phyloP scores from a whole-genome alignment of 495 filamentous ascomycete species.

The Glonium stellatum region DNA sequence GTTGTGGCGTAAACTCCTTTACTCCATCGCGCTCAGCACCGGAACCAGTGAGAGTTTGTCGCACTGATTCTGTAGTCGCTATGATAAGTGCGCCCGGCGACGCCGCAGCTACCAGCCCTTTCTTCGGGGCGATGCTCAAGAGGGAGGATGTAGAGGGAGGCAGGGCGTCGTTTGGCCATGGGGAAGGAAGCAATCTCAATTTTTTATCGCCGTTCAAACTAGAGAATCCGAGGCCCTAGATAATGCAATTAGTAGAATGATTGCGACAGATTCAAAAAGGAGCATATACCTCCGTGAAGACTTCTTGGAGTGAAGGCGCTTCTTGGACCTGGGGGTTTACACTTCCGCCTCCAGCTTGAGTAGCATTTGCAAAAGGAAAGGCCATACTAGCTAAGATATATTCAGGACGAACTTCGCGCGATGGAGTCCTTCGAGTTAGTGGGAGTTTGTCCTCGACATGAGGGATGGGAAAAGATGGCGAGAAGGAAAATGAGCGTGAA shows the following conservation, averaged over 20 bases:
- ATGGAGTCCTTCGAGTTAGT: constrained; percentile 12
- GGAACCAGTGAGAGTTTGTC: constrained; percentile 59
- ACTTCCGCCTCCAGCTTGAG: constrained; percentile 29
- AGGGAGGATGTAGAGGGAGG: constrained; percentile 81
- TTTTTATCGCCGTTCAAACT: constrained; percentile 73
- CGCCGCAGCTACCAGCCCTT: constrained; percentile 80
- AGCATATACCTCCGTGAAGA: constrained; percentile 50
- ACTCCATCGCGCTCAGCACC: constrained; percentile 45
- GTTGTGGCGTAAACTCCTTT: constrained; percentile 65
- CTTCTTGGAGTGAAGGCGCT: constrained; percentile 52
- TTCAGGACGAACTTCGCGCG: constrained; percentile 37
- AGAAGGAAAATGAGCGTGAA: constrained; percentile 23
- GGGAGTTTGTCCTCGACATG: constrained; percentile 30
- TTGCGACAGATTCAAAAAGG: not conserved
- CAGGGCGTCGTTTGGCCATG: constrained; percentile 65
- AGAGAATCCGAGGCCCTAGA: constrained; percentile 73
- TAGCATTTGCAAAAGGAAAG: constrained; percentile 48
- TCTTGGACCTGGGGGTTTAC: constrained; percentile 35
- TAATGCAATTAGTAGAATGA: constrained; percentile 10
- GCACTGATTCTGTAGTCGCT: constrained; percentile 67
- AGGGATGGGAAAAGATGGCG: constrained; percentile 4
- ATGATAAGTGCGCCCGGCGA: constrained; percentile 72
- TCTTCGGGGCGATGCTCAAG: constrained; percentile 70
- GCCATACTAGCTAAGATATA: constrained; percentile 57
- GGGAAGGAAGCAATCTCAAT: constrained; percentile 66